Conservation (phyloP, 345 rosid genomes). For the Streptanthus diversifolius region DNA sequence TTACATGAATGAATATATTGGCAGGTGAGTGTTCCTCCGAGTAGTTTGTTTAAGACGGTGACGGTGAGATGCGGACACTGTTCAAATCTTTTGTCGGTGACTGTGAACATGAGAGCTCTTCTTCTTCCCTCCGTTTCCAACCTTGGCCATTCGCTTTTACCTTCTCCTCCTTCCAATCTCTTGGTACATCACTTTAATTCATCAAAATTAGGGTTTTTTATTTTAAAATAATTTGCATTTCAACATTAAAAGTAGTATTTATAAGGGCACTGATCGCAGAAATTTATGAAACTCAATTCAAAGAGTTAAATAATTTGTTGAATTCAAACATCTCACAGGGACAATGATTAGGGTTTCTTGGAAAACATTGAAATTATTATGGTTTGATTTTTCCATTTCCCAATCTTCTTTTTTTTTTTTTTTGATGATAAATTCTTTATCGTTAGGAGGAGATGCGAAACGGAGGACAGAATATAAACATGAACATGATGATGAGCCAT, state of each 20-base stretch:
- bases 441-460: constrained; percentile 75
- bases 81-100: constrained; percentile 58
- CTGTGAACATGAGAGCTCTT: constrained; percentile 69
- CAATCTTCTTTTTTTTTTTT: background rate
- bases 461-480: constrained; percentile 52
- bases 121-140: constrained; percentile 69
- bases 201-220: background rate
- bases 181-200: constrained; percentile 9
- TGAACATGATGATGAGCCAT: constrained; percentile 52
- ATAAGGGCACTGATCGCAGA: background rate
- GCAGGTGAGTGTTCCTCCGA: constrained; percentile 92
- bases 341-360: constrained; percentile 7
- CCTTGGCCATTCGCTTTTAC: constrained; percentile 59
- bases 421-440: background rate
- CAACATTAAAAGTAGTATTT: background rate
- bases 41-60: constrained; percentile 88
- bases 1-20: background rate
- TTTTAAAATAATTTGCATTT: background rate
- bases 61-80: constrained; percentile 97
- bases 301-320: background rate
- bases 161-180: constrained; percentile 35
- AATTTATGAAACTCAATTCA: background rate
- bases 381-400: background rate
- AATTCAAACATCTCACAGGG: background rate
- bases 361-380: background rate